phyloP scores from a whole-genome alignment of 441 rosid species.

The Rhodomyrtus psidioides region DNA sequence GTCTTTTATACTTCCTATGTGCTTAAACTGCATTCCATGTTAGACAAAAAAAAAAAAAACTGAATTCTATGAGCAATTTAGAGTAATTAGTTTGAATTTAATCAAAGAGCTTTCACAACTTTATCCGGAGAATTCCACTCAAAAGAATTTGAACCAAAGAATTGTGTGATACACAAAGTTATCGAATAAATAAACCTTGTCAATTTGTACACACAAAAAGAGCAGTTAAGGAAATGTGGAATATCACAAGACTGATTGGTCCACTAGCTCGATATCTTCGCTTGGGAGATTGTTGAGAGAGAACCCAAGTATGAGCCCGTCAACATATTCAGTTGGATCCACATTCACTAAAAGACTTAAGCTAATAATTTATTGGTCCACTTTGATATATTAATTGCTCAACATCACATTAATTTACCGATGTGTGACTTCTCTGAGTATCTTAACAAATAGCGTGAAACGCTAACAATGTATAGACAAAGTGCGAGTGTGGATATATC shows the following conservation, averaged over 20 bases:
- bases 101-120: neutral
- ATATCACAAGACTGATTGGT: neutral
- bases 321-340: too few species aligned
- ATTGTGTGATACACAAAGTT: neutral
- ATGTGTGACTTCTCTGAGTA: too few species aligned
- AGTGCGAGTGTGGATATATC: neutral
- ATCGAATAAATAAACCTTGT: neutral
- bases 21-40: neutral
- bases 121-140: neutral
- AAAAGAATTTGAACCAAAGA: neutral
- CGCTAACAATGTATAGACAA: neutral
- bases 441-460: neutral
- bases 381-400: too few species aligned
- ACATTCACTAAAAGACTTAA: too few species aligned
- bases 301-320: too few species aligned
- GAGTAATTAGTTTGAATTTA: neutral
- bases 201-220: neutral
- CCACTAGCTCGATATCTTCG: too few species aligned
- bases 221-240: neutral
- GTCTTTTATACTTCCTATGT: neutral
- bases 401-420: too few species aligned
- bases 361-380: too few species aligned
- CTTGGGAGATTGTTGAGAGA: too few species aligned
- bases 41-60: too few species aligned
- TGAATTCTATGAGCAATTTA: neutral